These are phyloP conservation scores for Tetracladium marchalianum DNA, from an alignment of 495 filamentous ascomycete species.

Conservation along the genomic window DNA sequence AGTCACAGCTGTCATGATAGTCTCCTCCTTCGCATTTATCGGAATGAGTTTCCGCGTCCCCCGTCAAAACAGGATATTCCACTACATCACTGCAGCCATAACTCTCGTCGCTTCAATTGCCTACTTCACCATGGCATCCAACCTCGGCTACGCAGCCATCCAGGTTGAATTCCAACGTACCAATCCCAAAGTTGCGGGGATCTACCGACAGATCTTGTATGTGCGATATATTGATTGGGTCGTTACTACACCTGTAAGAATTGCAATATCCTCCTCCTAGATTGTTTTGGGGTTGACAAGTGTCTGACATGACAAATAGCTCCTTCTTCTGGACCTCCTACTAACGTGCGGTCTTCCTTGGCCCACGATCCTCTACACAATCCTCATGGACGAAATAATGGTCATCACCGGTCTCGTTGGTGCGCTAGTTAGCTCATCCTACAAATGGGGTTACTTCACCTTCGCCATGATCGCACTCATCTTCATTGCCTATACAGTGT, in stretches of 20 bases:
- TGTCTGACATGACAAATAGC: constrained; percentile 22
- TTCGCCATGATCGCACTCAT: constrained; percentile 51
- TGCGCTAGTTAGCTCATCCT: constrained; percentile 43
- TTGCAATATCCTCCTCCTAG: background rate
- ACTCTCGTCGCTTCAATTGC: constrained; percentile 53
- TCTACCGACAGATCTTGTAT: constrained; percentile 58
- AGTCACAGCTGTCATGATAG: constrained; percentile 38
- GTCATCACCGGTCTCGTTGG: constrained; percentile 53
- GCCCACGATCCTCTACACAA: constrained; percentile 51
- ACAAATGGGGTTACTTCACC: constrained; percentile 62
- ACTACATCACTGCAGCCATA: constrained; percentile 54
- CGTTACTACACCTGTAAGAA: constrained; percentile 27
- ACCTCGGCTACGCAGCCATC: constrained; percentile 57
- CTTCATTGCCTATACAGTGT: constrained; percentile 46
- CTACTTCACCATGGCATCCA: constrained; percentile 61
- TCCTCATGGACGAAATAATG: constrained; percentile 55
- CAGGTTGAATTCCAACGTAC: constrained; percentile 39
- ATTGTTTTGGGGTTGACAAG: constrained; percentile 26
- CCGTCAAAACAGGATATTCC: constrained; percentile 51
- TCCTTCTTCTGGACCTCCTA: constrained; percentile 49
- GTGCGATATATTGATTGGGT: constrained; percentile 61
- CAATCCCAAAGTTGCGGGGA: constrained; percentile 30
- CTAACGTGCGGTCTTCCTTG: constrained; percentile 56
- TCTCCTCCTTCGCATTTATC: constrained; percentile 32
- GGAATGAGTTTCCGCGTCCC: constrained; percentile 34